Conservation (phyloP, 495 filamentous ascomycete genomes). For the Aspergillus affinis region DNA sequence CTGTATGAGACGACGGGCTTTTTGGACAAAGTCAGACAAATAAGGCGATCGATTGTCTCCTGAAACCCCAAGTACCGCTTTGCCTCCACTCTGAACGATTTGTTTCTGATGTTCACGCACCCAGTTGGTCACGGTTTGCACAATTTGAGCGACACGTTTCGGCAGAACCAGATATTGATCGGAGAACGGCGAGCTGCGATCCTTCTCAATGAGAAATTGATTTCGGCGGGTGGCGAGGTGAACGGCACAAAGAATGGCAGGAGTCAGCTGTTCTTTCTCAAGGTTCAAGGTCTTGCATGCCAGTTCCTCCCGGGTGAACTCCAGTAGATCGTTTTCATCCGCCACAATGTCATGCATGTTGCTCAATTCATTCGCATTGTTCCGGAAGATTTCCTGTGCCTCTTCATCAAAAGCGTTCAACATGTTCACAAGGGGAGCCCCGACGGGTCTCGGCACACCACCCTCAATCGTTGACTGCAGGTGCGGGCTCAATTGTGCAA, state of each 20-base stretch:
- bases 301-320: slow-evolving; percentile 64
- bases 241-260: slow-evolving; percentile 63
- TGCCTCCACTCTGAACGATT: slow-evolving; percentile 28
- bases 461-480: slow-evolving; percentile 42
- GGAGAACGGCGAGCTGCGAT: slow-evolving; percentile 44
- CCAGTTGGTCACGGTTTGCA: slow-evolving; percentile 54
- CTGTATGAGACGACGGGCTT: slow-evolving; percentile 64
- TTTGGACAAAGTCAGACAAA: slow-evolving; percentile 68
- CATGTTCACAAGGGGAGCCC: slow-evolving; percentile 34
- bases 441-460: slow-evolving; percentile 41
- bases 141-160: slow-evolving; percentile 40
- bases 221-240: slow-evolving; percentile 53
- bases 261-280: slow-evolving; percentile 42
- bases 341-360: slow-evolving; percentile 47
- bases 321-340: slow-evolving; percentile 42
- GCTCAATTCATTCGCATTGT: slow-evolving; percentile 52
- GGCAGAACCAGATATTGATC: slow-evolving; percentile 49
- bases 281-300: slow-evolving; percentile 51
- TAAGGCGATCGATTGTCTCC: slow-evolving; percentile 42
- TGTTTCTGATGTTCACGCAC: slow-evolving; percentile 58
- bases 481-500: slow-evolving; percentile 40
- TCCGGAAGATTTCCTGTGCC: slow-evolving; percentile 37
- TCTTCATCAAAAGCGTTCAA: slow-evolving; percentile 33
- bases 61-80: slow-evolving; percentile 17
- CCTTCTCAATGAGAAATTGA: slow-evolving; percentile 47